Conservation (phyloP, 164 flowering plant genomes). For the Magnolia kwangsiensis region DNA sequence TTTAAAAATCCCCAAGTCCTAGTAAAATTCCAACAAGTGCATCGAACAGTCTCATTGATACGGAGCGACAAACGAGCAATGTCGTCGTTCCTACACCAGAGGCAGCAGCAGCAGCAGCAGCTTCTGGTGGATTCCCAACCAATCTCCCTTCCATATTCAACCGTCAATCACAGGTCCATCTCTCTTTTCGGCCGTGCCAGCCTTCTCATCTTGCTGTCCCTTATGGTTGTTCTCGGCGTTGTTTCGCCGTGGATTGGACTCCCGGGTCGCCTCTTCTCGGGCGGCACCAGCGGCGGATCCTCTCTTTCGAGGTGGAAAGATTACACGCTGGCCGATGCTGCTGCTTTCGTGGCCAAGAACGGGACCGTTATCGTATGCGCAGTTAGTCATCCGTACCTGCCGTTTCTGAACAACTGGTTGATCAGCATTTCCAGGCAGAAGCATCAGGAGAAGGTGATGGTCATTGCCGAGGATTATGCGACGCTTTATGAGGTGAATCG, state of each 20-base stretch:
- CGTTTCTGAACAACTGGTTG: slow-evolving; percentile 89
- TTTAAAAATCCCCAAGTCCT: too few relatives aligned
- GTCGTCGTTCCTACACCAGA: slow-evolving; percentile 44
- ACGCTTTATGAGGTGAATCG: slow-evolving; percentile 75
- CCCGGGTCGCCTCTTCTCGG: slow-evolving; percentile 21
- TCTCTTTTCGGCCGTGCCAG: slow-evolving; percentile 41
- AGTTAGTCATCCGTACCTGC: slow-evolving; percentile 86
- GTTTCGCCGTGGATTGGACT: slow-evolving; percentile 43
- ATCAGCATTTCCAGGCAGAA: slow-evolving; percentile 76
- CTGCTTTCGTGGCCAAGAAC: slow-evolving; percentile 61
- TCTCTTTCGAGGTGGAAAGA: slow-evolving; percentile 58
- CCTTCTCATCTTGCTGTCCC: slow-evolving; percentile 42
- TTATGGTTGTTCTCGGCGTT: slow-evolving; percentile 56
- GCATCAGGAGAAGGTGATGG: slow-evolving; percentile 87
- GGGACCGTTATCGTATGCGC: slow-evolving; percentile 84
- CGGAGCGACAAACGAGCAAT: background rate
- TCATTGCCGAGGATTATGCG: slow-evolving; percentile 91
- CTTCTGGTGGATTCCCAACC: slow-evolving; percentile 26
- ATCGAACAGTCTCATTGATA: background rate
- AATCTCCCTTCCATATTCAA: slow-evolving; percentile 35
- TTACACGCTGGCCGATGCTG: slow-evolving; percentile 73
- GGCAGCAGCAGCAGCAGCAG: slow-evolving; percentile 31
- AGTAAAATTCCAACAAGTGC: too few relatives aligned
- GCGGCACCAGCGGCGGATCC: background rate
- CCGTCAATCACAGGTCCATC: slow-evolving; percentile 27